phyloP scores from a whole-genome alignment of 2,329 filamentous ascomycete genomes.

The Pyrenophora teres region DNA sequence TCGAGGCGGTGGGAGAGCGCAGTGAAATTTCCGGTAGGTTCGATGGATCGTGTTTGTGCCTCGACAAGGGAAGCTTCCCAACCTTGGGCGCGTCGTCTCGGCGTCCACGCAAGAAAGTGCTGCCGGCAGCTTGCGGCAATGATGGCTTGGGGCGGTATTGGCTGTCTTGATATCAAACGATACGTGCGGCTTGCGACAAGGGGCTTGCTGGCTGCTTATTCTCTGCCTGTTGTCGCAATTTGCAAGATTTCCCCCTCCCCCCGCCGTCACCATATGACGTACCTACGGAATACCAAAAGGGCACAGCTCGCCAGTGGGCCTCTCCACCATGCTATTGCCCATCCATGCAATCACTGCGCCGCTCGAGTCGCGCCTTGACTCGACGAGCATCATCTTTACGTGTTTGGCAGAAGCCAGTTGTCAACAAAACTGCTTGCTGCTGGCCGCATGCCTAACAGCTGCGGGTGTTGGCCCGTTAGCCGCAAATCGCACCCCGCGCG shows the following conservation, averaged over 20 bases:
- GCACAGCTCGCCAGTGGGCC: slow-evolving; percentile 8
- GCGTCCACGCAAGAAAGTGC: slow-evolving; percentile 9
- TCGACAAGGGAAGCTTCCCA: slow-evolving; percentile 6
- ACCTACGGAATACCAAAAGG: slow-evolving; percentile 7
- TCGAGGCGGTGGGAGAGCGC: slow-evolving; percentile 8
- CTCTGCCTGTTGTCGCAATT: slow-evolving; percentile 10
- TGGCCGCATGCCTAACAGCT: slow-evolving; percentile 4
- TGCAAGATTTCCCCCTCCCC: slow-evolving; percentile 15
- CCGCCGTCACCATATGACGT: slow-evolving; percentile 18
- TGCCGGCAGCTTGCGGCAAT: neutral
- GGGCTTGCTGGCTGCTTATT: slow-evolving; percentile 1
- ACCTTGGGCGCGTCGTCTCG: slow-evolving; percentile 6
- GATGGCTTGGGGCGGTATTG: no score
- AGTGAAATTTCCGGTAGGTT: slow-evolving; percentile 17
- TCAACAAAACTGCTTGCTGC: neutral
- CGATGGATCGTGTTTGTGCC: slow-evolving; percentile 14
- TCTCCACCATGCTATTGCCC: slow-evolving; percentile 10
- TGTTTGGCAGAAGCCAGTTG: neutral
- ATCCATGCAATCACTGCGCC: slow-evolving; percentile 3
- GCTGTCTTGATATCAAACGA: slow-evolving; percentile 16
- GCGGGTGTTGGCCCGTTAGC: slow-evolving; percentile 6
- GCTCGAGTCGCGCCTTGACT: slow-evolving; percentile 1
- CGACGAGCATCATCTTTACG: slow-evolving; percentile 11
- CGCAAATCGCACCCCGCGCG: slow-evolving; percentile 5
- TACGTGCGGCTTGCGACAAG: slow-evolving; percentile 2